Evolutionary conservation across 805 yeast species (phyloP), one percentile per base, ranked within the genome.

Genomic region (Starmerella lactis-condensi): DNA sequence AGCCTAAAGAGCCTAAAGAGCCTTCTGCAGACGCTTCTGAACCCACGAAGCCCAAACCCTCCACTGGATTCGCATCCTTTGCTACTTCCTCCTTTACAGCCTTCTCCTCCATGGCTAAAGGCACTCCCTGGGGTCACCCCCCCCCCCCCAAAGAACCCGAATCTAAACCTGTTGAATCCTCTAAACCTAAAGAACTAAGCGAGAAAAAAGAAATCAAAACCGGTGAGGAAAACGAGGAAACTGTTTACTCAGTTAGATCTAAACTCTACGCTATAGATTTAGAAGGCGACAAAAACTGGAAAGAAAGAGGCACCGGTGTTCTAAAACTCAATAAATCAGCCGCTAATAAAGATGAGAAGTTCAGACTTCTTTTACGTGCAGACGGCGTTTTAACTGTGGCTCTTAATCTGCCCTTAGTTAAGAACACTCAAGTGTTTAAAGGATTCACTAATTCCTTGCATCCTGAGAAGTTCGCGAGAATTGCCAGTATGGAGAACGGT

Each of bases 221-320:
- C 0, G 98, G 96, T 1, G 98, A 89, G 52, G 98, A 89, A 52
- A 62, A 69, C 34, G 98, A 89, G 50, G 60, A 60, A 21, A 67
- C 76, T 0, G 48, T 73, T 6, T 78, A 67, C 50, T 67, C 69
- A 26, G 65, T 75, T 23, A 71, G 75, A 29, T 79, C 91, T 4
- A 79, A 83, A 47, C 57, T 89, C 17, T 89, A 83, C 49, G 71
- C 67, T 19, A 31, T 41, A n/a, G 35, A 38, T 22, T 56, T 79
- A 43, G 76, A 77, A 45, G 57, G 83, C 19, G 57, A 72, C 0
- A 69, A 64, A 12, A 94, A 94, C 2, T 89, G 98, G 98, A 89
- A 79, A 51, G 98, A 89, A 54, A 69, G 89, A 47, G 98, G 98
- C 16, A 62, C 76, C 25, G 98, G 98, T 2, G 64, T 69, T 4